Evolutionary conservation across 352 stramenopile genomes (phyloP).

Genomic region (Pythium aphanidermatum): DNA sequence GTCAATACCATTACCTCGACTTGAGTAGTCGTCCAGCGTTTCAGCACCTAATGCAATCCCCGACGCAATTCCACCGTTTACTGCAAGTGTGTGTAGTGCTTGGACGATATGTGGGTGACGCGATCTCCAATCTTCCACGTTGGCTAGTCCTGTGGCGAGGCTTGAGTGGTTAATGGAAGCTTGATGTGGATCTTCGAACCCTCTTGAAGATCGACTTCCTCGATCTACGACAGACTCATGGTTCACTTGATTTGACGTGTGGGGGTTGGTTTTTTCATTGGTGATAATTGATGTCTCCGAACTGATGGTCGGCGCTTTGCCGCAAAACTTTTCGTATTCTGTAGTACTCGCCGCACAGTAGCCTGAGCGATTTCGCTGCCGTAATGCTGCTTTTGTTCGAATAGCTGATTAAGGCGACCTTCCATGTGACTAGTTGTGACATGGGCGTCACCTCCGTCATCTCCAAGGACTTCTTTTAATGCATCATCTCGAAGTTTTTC

Average conservation of each 20-base stretch:
- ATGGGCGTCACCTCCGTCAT: background rate
- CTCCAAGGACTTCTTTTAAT: conserved; percentile 40
- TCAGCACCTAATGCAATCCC: conserved; percentile 7
- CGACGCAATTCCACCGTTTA: background rate
- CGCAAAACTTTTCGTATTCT: conserved; percentile 7
- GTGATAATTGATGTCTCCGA: conserved; percentile 1
- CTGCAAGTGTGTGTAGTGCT: conserved; percentile 28
- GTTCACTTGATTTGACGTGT: conserved; percentile 5
- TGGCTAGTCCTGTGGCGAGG: background rate
- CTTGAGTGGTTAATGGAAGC: too few species aligned
- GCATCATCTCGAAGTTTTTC: conserved; percentile 59
- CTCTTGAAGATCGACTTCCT: too few species aligned
- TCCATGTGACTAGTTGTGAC: conserved; percentile 13
- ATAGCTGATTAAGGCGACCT: conserved; percentile 12
- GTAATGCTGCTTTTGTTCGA: conserved; percentile 6
- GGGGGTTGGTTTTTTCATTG: background rate
- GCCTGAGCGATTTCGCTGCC: background rate
- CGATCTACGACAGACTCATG: background rate
- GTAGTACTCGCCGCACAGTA: conserved; percentile 10
- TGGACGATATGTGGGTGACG: conserved; percentile 43
- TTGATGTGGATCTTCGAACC: too few species aligned
- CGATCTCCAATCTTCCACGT: conserved; percentile 22
- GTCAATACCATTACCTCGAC: conserved; percentile 1
- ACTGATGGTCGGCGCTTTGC: conserved; percentile 6
- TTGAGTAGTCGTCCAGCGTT: conserved; percentile 1